These are phyloP conservation scores for Naganishia liquefaciens DNA, from an alignment of 1,284 basidiomycete species.

Conservation along the genomic window DNA sequence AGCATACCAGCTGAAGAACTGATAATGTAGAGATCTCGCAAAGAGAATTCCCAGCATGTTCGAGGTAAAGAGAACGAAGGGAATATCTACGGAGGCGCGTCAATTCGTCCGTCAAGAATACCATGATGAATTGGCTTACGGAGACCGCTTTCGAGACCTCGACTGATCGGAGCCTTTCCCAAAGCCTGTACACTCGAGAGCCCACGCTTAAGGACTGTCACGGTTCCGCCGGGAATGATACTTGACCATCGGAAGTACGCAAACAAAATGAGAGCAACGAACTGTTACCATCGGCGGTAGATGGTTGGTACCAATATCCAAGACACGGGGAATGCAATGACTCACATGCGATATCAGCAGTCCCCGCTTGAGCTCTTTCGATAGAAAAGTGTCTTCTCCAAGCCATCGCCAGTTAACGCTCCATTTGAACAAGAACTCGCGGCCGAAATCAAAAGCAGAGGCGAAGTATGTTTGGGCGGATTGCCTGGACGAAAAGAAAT, in stretches of 20 bases:
- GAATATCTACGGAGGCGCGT: conserved; percentile 63
- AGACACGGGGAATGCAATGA: neutral
- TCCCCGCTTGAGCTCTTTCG: conserved; percentile 62
- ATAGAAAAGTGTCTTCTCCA: conserved; percentile 71
- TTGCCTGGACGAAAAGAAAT: conserved; percentile 59
- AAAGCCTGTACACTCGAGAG: conserved; percentile 57
- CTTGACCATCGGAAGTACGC: conserved; percentile 72
- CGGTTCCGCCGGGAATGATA: conserved; percentile 63
- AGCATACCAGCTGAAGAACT: conserved; percentile 98
- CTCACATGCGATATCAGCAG: conserved; percentile 69
- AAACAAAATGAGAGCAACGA: conserved; percentile 63
- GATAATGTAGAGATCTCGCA: conserved; percentile 95
- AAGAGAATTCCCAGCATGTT: conserved; percentile 90
- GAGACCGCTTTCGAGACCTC: conserved; percentile 29
- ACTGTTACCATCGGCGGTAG: neutral
- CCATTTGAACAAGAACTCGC: conserved; percentile 92
- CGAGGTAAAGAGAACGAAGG: conserved; percentile 80
- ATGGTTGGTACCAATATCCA: neutral
- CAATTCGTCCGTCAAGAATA: conserved; percentile 22
- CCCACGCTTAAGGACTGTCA: conserved; percentile 61
- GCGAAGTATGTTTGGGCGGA: conserved; percentile 63
- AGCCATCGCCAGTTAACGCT: conserved; percentile 97
- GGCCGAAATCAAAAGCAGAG: conserved; percentile 82
- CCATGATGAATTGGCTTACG: conserved; percentile 34
- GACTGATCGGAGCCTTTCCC: conserved; percentile 54